These are phyloP conservation scores for Prunus kanzakura DNA, from an alignment of 306 rosid genomes.

Conservation along the genomic window DNA sequence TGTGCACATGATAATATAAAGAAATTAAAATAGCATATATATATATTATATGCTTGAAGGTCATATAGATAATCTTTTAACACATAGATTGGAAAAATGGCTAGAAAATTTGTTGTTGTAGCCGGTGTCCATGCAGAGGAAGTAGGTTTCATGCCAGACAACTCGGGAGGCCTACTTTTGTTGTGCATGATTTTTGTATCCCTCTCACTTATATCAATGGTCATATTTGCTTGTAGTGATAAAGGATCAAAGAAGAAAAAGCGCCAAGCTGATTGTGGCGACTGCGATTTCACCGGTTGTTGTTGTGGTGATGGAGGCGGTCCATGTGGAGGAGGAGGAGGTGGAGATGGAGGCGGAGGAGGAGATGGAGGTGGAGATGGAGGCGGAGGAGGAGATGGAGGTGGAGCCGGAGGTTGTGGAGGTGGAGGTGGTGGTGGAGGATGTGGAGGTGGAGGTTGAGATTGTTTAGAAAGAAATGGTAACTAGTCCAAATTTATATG, in stretches of 20 bases:
- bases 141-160: not conserved
- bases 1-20: no score
- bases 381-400: not conserved
- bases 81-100: slow-evolving; percentile 9
- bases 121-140: slow-evolving; percentile 1
- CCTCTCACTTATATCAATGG: slow-evolving; percentile 28
- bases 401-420: not conserved
- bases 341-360: no score
- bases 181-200: slow-evolving; percentile 31
- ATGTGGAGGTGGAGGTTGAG: not conserved
- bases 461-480: no score
- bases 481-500: no score
- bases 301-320: not conserved
- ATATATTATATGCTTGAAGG: not conserved
- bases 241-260: not conserved
- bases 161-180: slow-evolving; percentile 8
- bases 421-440: not conserved
- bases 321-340: no score
- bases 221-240: slow-evolving; percentile 35
- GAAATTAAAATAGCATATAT: no score
- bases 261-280: not conserved
- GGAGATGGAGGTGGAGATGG: not conserved
- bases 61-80: not conserved
- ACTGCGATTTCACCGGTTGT: not conserved
- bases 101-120: slow-evolving; percentile 7